These are phyloP conservation scores for Leccinum imitatum DNA, from an alignment of 768 basidiomycete genomes.

Conservation along the genomic window DNA sequence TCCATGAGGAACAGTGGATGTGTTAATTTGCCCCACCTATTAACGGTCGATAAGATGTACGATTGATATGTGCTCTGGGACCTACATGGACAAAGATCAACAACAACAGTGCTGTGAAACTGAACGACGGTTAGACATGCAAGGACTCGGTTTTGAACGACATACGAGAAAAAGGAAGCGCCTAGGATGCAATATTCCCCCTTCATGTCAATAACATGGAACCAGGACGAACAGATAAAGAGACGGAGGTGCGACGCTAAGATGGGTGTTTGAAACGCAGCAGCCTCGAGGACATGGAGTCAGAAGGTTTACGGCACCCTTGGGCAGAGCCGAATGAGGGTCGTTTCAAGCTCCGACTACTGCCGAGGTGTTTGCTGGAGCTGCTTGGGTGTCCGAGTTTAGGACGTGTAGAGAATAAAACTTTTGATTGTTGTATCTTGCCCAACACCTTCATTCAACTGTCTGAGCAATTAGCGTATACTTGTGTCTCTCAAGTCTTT, in stretches of 20 bases:
- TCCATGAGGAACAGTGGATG: slow-evolving; percentile 65
- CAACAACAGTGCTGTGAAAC: slow-evolving; percentile 45
- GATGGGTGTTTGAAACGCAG: slow-evolving; percentile 22
- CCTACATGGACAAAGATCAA: slow-evolving; percentile 82
- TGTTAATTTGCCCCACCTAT: slow-evolving; percentile 82
- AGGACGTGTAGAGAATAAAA: not conserved
- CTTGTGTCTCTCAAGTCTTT: slow-evolving; percentile 23
- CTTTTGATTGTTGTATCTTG: not conserved
- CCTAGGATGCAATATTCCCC: slow-evolving; percentile 76
- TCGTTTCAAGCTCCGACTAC: slow-evolving; percentile 15
- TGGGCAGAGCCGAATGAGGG: slow-evolving; percentile 9
- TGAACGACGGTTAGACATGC: slow-evolving; percentile 16
- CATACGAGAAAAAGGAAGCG: slow-evolving; percentile 73
- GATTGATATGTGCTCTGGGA: slow-evolving; percentile 22
- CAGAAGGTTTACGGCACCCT: slow-evolving; percentile 16
- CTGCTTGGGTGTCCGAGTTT: not conserved
- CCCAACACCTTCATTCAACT: not conserved
- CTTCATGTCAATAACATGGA: slow-evolving; percentile 45
- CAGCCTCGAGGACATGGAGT: slow-evolving; percentile 22
- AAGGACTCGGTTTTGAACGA: slow-evolving; percentile 12
- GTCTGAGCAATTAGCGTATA: slow-evolving; percentile 6
- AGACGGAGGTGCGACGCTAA: slow-evolving; percentile 17
- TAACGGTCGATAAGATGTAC: slow-evolving; percentile 21
- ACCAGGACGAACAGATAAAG: slow-evolving; percentile 17
- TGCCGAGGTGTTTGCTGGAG: not conserved